These are phyloP conservation scores for Termitomyces eurrhizus DNA, from an alignment of 768 basidiomycete species.

Conservation along the genomic window DNA sequence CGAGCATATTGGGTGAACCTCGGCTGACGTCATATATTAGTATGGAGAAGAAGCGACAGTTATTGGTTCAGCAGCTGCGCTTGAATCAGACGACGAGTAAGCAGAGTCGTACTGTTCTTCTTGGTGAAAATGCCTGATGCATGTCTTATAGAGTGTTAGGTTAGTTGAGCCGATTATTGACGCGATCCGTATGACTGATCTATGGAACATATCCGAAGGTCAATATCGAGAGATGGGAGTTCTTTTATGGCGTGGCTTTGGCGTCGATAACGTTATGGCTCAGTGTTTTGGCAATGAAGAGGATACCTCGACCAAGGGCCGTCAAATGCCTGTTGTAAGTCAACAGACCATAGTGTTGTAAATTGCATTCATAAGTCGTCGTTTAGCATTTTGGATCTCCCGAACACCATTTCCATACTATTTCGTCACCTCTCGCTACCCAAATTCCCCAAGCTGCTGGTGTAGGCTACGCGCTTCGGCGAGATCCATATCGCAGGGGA, in stretches of 20 bases:
- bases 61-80: constrained; percentile 84
- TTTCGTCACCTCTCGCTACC: constrained; percentile 90
- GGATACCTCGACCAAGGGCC: constrained; percentile 77
- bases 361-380: constrained; percentile 7
- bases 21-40: constrained; percentile 30
- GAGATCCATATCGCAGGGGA: constrained; percentile 62
- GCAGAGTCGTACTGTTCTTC: constrained; percentile 19
- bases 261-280: constrained; percentile 77
- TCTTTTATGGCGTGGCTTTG: constrained; percentile 82
- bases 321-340: constrained; percentile 90
- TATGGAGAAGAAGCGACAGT: constrained; percentile 91
- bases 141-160: constrained; percentile 62
- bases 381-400: constrained; percentile 80
- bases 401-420: constrained; percentile 86
- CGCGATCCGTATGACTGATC: neutral
- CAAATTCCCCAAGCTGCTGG: constrained; percentile 96
- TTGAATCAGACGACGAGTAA: constrained; percentile 82
- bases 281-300: constrained; percentile 89
- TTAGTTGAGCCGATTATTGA: constrained; percentile 20
- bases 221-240: constrained; percentile 96
- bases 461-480: constrained; percentile 84
- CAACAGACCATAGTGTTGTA: neutral
- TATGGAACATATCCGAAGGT: constrained; percentile 34
- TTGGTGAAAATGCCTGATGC: neutral
- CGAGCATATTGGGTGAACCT: constrained; percentile 3